These are phyloP conservation scores for Penicillium sp. DNA, from an alignment of 2,329 filamentous ascomycete genomes.

Conservation along the genomic window DNA sequence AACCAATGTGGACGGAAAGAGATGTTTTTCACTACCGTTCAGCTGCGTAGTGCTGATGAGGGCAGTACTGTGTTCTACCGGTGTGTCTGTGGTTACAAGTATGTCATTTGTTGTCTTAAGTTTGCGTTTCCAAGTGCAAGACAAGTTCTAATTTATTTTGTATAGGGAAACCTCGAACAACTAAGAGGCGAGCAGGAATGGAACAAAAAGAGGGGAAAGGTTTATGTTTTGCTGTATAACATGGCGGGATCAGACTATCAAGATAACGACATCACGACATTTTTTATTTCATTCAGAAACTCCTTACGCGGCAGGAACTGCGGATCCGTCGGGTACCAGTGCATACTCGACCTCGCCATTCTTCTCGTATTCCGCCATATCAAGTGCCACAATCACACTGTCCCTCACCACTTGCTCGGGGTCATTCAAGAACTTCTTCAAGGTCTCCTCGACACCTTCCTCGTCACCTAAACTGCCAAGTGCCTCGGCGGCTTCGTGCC, in stretches of 20 bases:
- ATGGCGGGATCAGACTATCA: constrained; percentile 27
- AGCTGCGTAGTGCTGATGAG: constrained; percentile 90
- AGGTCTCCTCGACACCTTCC: constrained; percentile 81
- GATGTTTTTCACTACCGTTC: constrained; percentile 79
- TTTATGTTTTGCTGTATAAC: constrained; percentile 31
- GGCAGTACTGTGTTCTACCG: constrained; percentile 88
- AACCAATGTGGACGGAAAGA: constrained; percentile 76
- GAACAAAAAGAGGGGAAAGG: constrained; percentile 14
- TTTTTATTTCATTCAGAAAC: constrained; percentile 12
- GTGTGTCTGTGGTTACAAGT: constrained; percentile 85
- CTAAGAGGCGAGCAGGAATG: constrained; percentile 20
- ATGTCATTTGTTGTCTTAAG: constrained; percentile 36
- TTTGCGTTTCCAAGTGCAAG: neutral
- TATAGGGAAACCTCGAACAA: constrained; percentile 39
- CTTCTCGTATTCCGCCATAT: constrained; percentile 97
- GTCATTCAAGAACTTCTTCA: constrained; percentile 82
- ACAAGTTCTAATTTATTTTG: constrained; percentile 20
- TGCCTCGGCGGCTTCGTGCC: constrained; percentile 95
- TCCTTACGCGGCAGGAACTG: constrained; percentile 29
- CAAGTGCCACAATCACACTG: constrained; percentile 89
- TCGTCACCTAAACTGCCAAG: constrained; percentile 91
- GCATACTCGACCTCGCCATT: constrained; percentile 87
- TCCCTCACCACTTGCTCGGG: constrained; percentile 91
- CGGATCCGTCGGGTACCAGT: constrained; percentile 65
- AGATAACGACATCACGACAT: constrained; percentile 29